Conservation (phyloP, 2,329 filamentous ascomycete species). For the Diaporthe sp. region DNA sequence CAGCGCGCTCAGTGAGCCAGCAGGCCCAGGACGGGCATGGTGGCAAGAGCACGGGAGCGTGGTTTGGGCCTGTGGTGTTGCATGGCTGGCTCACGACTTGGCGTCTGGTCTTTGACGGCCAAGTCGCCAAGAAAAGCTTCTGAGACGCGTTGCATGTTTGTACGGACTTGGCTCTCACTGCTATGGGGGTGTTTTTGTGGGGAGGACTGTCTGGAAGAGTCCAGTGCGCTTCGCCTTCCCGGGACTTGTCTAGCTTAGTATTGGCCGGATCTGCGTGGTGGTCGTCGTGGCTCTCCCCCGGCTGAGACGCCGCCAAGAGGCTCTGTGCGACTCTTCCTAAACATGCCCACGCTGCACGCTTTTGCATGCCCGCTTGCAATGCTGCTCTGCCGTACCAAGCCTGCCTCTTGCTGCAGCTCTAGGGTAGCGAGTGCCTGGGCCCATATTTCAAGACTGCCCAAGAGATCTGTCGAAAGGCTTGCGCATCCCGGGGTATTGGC, state of each 20-base stretch:
- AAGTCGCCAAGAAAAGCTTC: conserved; percentile 32
- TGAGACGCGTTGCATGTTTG: conserved; percentile 30
- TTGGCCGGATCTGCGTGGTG: neutral
- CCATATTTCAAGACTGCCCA: conserved; percentile 19
- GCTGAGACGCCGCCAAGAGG: conserved; percentile 34
- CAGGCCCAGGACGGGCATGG: neutral
- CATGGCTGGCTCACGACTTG: conserved; percentile 23
- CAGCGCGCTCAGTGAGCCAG: neutral
- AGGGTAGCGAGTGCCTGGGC: neutral
- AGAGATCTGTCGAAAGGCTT: conserved; percentile 25
- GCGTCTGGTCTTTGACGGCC: conserved; percentile 32
- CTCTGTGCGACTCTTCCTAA: conserved; percentile 30
- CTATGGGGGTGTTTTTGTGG: conserved; percentile 4
- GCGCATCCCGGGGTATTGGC: conserved; percentile 4
- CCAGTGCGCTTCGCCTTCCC: conserved; percentile 3
- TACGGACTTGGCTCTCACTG: conserved; percentile 20
- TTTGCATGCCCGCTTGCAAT: neutral
- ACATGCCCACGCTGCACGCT: conserved; percentile 14
- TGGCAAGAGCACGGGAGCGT: too few relatives aligned
- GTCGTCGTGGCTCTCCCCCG: neutral
- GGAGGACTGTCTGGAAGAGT: neutral
- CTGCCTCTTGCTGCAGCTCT: neutral
- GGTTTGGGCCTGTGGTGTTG: neutral
- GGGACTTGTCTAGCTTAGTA: neutral
- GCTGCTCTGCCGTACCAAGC: neutral